Percentiles rank a stretch among this genome's conserved stretches.
phyloP scores from a whole-genome alignment of 2,329 filamentous ascomycete genomes.

The Venturia aucupariae region DNA sequence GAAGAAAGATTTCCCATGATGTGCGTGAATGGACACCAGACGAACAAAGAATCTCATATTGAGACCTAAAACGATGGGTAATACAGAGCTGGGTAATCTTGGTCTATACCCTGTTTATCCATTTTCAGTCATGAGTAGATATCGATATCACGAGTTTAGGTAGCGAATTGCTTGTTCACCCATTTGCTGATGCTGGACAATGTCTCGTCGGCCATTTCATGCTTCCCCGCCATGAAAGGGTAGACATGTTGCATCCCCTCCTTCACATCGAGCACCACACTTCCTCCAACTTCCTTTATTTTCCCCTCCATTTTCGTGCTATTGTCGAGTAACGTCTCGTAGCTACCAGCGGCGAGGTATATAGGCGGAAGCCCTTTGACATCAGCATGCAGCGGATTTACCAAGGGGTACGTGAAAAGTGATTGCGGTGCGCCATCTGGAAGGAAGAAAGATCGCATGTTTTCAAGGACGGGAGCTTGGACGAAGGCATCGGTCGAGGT shows the following conservation, averaged over 20 bases:
- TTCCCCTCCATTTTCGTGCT: constrained; percentile 9
- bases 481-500: neutral
- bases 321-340: constrained; percentile 9
- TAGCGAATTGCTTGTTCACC: neutral
- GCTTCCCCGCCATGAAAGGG: constrained; percentile 12
- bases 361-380: constrained; percentile 8
- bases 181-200: constrained; percentile 7
- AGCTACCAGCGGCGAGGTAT: constrained; percentile 7
- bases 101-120: too few species aligned
- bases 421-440: neutral
- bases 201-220: constrained; percentile 7
- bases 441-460: neutral
- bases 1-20: too few species aligned
- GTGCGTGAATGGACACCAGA: too few species aligned
- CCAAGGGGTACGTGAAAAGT: neutral
- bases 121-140: too few species aligned
- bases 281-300: neutral
- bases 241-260: constrained; percentile 12
- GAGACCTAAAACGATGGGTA: too few species aligned
- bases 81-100: too few species aligned
- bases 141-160: too few species aligned
- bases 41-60: too few species aligned
- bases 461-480: neutral
- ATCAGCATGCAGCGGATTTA: constrained; percentile 4
- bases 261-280: constrained; percentile 5